Base-by-base conservation (phyloP, 805 yeast genomes). In the Pichia eremophila region DNA sequence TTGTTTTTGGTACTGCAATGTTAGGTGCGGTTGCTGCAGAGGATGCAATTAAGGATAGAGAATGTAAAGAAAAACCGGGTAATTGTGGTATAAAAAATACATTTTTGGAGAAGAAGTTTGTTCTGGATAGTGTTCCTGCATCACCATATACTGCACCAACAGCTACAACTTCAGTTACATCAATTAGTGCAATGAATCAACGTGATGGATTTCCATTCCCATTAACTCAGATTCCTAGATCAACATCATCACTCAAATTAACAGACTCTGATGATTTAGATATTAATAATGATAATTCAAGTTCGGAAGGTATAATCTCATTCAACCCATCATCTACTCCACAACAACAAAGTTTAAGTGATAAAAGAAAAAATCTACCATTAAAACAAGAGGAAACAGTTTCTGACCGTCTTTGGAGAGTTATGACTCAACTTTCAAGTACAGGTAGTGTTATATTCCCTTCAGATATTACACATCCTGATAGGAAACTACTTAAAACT, bases 1-100 rank as follows among this genome's bases (percentile, higher is more conserved):
- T 93, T 38, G 98, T 93, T 3, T 85, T 91, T 61, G 99, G 99
- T 25, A 77, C 96, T 5, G 98, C 99, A 0, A 70, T 93, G 62
- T 73, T 93, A 51, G 99, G 98, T 37, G 97, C 98, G 2, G 88
- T 82, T 52, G 98, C 98, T 4, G 88, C 93, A 11, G 81, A 83
- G 55, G 81, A 77, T 51, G 74, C 75, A 14, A 74, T 47, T 50
- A 60, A 40, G 69, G 66, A 43, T 19, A 14, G 27, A 14, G 28
- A n/a, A 27, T 5, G 32, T 29, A 29, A 12, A 6, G 32, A 29
- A 6, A 29, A 29, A 3, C 32, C 32, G 8, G 14, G 32, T 12
- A 8, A 5, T 14, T 34, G 2, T 14, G 36, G 15, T 10, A 34
- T 34, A 14, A 34, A 15, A 15, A 34, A 41, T 18, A 35, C 19